phyloP scores from a whole-genome alignment of 2,329 filamentous ascomycete species.

The Passalora sequoiae region DNA sequence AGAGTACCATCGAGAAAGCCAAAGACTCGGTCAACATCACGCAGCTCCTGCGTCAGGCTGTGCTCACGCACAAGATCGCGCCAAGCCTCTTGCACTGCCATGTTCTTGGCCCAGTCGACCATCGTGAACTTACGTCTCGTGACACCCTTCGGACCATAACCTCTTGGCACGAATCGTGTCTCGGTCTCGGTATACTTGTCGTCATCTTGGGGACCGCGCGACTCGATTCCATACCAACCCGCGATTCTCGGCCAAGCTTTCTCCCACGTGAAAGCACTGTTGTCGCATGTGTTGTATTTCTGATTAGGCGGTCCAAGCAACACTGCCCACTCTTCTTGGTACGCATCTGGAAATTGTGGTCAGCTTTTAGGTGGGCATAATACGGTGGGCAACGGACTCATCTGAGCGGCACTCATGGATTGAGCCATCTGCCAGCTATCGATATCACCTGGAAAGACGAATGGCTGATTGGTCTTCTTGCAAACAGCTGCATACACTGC shows the following conservation, averaged over 20 bases:
- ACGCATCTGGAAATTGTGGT: slow-evolving; percentile 31
- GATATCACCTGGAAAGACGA: slow-evolving; percentile 45
- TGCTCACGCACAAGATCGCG: slow-evolving; percentile 40
- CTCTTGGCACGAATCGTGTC: slow-evolving; percentile 25
- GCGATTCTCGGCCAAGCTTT: slow-evolving; percentile 48
- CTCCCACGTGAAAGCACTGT: slow-evolving; percentile 45
- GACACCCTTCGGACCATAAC: slow-evolving; percentile 28
- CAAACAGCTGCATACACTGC: slow-evolving; percentile 49
- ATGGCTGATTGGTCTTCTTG: slow-evolving; percentile 36
- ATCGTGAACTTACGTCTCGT: slow-evolving; percentile 26
- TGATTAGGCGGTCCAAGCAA: slow-evolving; percentile 40
- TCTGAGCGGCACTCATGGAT: slow-evolving; percentile 39
- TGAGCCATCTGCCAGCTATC: slow-evolving; percentile 43
- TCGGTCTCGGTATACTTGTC: slow-evolving; percentile 24
- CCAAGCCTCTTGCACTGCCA: slow-evolving; percentile 46
- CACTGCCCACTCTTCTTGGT: slow-evolving; percentile 49
- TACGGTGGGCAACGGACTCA: slow-evolving; percentile 30
- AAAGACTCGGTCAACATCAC: slow-evolving; percentile 46
- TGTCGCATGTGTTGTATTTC: slow-evolving; percentile 49
- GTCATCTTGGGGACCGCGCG: slow-evolving; percentile 25
- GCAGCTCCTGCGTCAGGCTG: slow-evolving; percentile 33
- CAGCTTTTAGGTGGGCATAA: not conserved
- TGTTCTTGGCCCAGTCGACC: slow-evolving; percentile 43
- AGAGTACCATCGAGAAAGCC: slow-evolving; percentile 44
- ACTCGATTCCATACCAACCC: slow-evolving; percentile 40